Base-by-base conservation (phyloP, 176 grass and related monocot species). In the Thinopyrum elongatum region DNA sequence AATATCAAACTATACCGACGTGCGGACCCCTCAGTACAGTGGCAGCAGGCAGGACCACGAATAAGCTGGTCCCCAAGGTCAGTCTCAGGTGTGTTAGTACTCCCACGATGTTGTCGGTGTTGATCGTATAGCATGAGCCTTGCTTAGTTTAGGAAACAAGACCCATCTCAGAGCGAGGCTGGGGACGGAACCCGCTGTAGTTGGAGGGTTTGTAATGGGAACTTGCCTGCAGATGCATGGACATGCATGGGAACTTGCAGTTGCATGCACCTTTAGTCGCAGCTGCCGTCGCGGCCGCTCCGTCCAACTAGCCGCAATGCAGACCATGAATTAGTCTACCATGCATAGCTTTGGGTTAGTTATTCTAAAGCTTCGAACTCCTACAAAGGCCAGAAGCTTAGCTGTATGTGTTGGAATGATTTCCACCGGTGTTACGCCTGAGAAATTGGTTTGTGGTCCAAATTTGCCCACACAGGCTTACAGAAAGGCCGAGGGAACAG, bases 221-320 rank as follows among this genome's bases (percentile, higher is more conserved):
- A 66, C 79, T 75, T 51, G 80, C 65, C 84, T 55, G 31, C 80
- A 83, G 67, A 79, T 21, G 67, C 75, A 75, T 75, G 69, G 63
- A 70, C 69, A 30, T 87, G 78, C 78, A 90, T 90, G 80, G 89
- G 85, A 76, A 90, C 89, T 90, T 80, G 89, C 34, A 87, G 72
- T 79, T 87, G 68, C 85, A 61, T 83, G 77, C 25, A 80, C 27
- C 41, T 82, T 73, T 78, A 15, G 8, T 17, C 72, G 55, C 33
- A 82, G 66, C 57, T 76, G 10, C 15, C 11, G 35, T 15, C 11
- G 53, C 57, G 44, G 71, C 39, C 30, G 6, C 12, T 79, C 31
- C 28, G 12, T 79, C 25, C 53, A 10, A 73, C 14, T 30, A 30
- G 68, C 68, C 59, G 49, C 81, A 74, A n/a, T 63, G 8, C 13